Conservation (phyloP, 2,329 filamentous ascomycete species). For the Sporothrix inflata region DNA sequence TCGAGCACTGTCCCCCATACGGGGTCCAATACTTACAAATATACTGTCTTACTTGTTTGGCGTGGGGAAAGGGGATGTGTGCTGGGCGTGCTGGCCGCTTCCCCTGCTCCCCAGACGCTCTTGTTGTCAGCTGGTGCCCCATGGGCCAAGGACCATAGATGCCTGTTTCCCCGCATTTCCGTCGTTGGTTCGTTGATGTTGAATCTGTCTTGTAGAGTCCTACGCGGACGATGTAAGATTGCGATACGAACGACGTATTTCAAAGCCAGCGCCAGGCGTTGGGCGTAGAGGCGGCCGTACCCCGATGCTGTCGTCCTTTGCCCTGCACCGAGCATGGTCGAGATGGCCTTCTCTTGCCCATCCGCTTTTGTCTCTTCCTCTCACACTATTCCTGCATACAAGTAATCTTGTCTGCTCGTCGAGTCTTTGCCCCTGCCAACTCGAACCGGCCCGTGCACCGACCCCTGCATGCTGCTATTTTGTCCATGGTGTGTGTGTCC, state of each 20-base stretch:
- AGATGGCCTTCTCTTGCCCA: no score
- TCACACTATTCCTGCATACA: no score
- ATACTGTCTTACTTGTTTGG: not conserved
- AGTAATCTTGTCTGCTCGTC: no score
- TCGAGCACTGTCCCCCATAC: no score
- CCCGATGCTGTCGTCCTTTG: no score
- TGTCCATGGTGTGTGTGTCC: not conserved
- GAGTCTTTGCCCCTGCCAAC: not conserved
- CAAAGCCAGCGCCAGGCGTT: no score
- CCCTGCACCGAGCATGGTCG: no score
- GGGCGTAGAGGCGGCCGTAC: no score
- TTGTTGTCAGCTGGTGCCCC: not conserved
- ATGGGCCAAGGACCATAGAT: not conserved
- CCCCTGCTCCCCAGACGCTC: not conserved
- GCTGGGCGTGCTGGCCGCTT: not conserved
- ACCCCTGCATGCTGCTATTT: slow-evolving; percentile 1
- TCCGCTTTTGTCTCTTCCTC: no score
- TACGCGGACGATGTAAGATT: not conserved
- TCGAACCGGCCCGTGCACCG: not conserved
- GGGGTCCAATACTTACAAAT: no score
- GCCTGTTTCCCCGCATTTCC: slow-evolving; percentile 3
- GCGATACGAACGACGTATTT: not conserved
- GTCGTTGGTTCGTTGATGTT: not conserved
- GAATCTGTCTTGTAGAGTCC: not conserved
- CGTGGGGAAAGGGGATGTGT: not conserved